phyloP scores from a whole-genome alignment of 441 rosid genomes.

The Hypseocharis bilobata region DNA sequence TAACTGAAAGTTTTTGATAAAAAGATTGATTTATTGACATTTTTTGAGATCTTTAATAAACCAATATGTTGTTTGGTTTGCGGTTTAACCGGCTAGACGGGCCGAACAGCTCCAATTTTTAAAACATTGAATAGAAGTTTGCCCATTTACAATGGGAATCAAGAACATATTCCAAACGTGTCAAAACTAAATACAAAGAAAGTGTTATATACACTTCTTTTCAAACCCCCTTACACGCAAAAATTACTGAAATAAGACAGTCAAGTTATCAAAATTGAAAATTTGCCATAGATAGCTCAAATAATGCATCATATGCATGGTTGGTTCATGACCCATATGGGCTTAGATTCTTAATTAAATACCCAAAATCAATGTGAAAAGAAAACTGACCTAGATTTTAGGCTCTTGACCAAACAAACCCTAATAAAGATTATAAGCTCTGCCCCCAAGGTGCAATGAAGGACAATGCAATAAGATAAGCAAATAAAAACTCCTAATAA shows the following conservation, averaged over 20 bases:
- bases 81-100: too few species aligned
- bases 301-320: slow-evolving; percentile 5
- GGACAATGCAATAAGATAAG: slow-evolving; percentile 27
- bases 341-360: neutral
- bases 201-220: neutral
- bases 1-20: too few species aligned
- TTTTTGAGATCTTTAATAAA: too few species aligned
- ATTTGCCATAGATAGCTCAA: slow-evolving; percentile 3
- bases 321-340: slow-evolving; percentile 19
- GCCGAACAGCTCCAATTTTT: too few species aligned
- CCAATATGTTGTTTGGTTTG: too few species aligned
- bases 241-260: slow-evolving; percentile 15
- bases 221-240: neutral
- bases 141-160: too few species aligned
- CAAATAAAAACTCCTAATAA: slow-evolving; percentile 14
- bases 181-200: neutral
- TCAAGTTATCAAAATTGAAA: slow-evolving; percentile 7
- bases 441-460: slow-evolving; percentile 29
- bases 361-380: slow-evolving; percentile 13
- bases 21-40: too few species aligned
- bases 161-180: too few species aligned
- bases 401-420: slow-evolving; percentile 45
- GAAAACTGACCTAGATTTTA: slow-evolving; percentile 31
- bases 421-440: slow-evolving; percentile 39
- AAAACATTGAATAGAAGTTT: too few species aligned